Conservation (phyloP, 2,329 filamentous ascomycete genomes). For the Neofusicoccum laricinum region DNA sequence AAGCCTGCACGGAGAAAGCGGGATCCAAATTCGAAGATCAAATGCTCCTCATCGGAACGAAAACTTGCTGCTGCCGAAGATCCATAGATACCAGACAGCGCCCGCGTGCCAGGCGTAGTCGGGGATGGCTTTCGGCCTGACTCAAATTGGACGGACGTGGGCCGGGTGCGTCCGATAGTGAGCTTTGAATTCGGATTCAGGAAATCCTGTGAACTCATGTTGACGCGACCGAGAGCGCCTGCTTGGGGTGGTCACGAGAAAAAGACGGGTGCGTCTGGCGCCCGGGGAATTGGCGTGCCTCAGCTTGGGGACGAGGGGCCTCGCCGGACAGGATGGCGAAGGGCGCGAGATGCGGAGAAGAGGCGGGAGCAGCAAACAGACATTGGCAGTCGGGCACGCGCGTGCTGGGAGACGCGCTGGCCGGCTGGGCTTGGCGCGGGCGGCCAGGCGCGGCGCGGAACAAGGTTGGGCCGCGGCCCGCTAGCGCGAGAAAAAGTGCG, state of each 20-base stretch:
- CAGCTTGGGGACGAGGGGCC: neutral
- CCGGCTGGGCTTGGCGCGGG: neutral
- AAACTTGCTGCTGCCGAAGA: conserved; percentile 56
- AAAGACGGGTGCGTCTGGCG: neutral
- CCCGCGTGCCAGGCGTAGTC: conserved; percentile 61
- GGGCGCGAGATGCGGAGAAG: neutral
- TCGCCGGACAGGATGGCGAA: neutral
- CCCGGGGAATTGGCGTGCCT: neutral
- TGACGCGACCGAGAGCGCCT: neutral
- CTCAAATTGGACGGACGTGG: conserved; percentile 6
- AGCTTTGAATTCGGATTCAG: neutral
- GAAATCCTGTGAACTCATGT: conserved; percentile 5
- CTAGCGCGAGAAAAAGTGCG: conserved; percentile 16
- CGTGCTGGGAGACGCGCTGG: conserved; percentile 8
- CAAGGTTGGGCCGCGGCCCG: neutral
- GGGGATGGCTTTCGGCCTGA: conserved; percentile 23
- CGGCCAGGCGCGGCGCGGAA: neutral
- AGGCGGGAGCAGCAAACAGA: neutral
- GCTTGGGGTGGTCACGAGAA: too few species aligned
- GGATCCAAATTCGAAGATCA: conserved; percentile 78
- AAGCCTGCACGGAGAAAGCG: conserved; percentile 80
- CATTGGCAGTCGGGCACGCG: neutral
- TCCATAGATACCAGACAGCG: conserved; percentile 56
- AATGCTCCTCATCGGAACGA: conserved; percentile 72
- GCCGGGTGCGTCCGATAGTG: conserved; percentile 3